A percentile compares a stretch with the other conserved stretches of the same genome.
phyloP scores from a whole-genome alignment of 148 eudicot species.

The Arctostaphylos glauca region DNA sequence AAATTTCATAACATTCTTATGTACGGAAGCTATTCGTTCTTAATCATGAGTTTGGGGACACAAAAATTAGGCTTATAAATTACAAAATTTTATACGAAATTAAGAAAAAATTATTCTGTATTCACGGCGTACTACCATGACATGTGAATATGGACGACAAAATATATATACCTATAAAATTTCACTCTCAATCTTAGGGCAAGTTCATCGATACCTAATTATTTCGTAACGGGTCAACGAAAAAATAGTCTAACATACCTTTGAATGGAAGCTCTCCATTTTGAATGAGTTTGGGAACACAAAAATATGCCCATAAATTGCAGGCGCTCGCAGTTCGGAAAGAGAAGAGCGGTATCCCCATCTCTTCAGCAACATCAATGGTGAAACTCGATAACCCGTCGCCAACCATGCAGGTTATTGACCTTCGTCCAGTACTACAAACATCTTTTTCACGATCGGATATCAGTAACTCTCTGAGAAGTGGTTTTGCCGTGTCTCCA shows the following conservation, averaged over 20 bases:
- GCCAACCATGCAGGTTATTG: conserved; percentile 31
- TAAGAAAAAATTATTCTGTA: neutral
- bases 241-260: neutral
- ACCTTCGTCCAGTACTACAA: neutral
- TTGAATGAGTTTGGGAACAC: conserved; percentile 34
- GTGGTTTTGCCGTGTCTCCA: neutral
- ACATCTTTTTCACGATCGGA: neutral
- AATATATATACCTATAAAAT: no score
- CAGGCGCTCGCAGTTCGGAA: conserved; percentile 37
- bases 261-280: conserved; percentile 3
- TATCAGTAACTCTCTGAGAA: neutral
- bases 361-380: conserved; percentile 24
- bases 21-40: no score
- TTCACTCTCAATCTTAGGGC: neutral
- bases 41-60: no score
- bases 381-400: conserved; percentile 30
- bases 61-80: no score
- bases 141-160: neutral
- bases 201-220: neutral
- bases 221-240: no score
- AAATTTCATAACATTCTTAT: neutral
- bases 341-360: conserved; percentile 38
- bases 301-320: conserved; percentile 33
- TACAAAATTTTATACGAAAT: neutral
- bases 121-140: neutral